Evolutionary conservation across 148 eudicot species (phyloP), one percentile per base, ranked within the genome.

Genomic region (Simmondsia chinensis): DNA sequence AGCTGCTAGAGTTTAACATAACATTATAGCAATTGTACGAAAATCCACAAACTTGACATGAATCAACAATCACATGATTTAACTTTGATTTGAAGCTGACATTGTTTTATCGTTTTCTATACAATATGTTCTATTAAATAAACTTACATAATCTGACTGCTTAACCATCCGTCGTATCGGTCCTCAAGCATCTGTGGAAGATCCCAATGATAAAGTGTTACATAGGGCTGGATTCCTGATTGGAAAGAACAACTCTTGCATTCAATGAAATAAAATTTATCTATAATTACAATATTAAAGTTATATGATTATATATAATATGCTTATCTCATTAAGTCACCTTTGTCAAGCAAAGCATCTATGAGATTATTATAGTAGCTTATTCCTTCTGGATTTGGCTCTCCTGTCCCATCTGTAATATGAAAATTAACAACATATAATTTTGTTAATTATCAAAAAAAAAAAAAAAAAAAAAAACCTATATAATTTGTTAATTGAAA

Each of bases 171-270:
- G 47, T 79, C 94, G 19, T 91, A 91, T 42, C 50, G 56, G 47
- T 91, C 97, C 57, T 91, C 94, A 13, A 91, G 83, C 45, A 57
- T 53, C 61, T 91, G 97, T 42, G 97, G 97, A 56, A 91, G 97
- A 76, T 91, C 97, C 97, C 97, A 91, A 57, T 91, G 97, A 52
- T 74, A 91, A 19, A 91, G 54, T 34, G 97, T 91, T 56, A 55
- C 94, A 64, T 74, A 82, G 3, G 97, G 95, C 75, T 79, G 61
- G 54, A 85, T 85, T 66, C 97, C 97, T 91, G 75, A 30, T 61
- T 43, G 22, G 56, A 52, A 46, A 31, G 26, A 27, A 12, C 20
- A 23, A n/a, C n/a, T n/a, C n/a, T n/a, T n/a, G n/a, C n/a, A n/a
- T n/a, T n/a, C n/a, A n/a, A n/a, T n/a, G n/a, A n/a, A n/a, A n/a